Evolutionary conservation across 2,329 filamentous ascomycete genomes (phyloP), one percentile per base, ranked within the genome.

Genomic region (Fusarium brachygibbosum): DNA sequence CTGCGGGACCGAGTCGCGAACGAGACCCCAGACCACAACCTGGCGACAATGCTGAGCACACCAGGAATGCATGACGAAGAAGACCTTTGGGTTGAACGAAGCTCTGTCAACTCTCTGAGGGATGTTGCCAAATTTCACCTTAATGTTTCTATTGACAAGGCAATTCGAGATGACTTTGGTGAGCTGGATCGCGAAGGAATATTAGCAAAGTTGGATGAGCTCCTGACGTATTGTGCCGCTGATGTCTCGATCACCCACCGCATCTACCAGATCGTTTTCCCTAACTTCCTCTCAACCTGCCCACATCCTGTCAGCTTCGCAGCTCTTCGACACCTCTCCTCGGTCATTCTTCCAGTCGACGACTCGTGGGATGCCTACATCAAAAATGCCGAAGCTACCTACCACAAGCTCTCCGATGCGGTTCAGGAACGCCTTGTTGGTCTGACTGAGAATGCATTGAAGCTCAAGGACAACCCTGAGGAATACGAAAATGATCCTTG

Each of bases 111-210:
- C 80, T 99, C 96, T 1, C 82, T 99, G 38, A 88, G 94, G 21
- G 96, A 99, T 75, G 96, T 99, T 8, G 97, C 96, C 66, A 93
- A 97, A 77, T 99, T 99, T 69, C 96, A 99, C 77, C 93, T 97
- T 71, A 89, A 94, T 71, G 88, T 97, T 54, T 90, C 91, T 5
- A 94, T 99, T 60, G 95, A 99, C 81, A 99, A 99, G 82, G 87
- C 91, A 4, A 86, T 90, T 48, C 88, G 96, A 70, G 91, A 98
- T 76, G 90, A 93, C 68, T 98, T 99, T 79, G 92, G 93, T 23
- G 91, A 92, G 71, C 84, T 97, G 29, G 90, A 95, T 76, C 88
- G 93, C 11, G 82, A 86, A 2, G 92, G 90, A 2, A 86, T 98
- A 10, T 58, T 89, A 13, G 86, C 79, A 11, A 93, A 91, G 74